phyloP scores from a whole-genome alignment of 2,329 filamentous ascomycete genomes.

The Colletotrichum sidae region DNA sequence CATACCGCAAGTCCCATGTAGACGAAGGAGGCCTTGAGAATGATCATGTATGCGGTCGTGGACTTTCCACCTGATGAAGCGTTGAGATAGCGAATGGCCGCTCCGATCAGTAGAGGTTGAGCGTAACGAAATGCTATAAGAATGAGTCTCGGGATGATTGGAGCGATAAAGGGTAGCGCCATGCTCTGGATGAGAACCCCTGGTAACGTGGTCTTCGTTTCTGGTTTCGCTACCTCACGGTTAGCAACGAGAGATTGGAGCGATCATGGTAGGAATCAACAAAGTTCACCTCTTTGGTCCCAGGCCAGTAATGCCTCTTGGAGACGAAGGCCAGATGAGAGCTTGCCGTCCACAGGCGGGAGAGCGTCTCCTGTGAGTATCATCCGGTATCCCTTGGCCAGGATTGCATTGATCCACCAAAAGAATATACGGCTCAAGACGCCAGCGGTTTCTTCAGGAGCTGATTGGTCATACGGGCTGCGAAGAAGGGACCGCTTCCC shows the following conservation, averaged over 20 bases:
- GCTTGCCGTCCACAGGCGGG: neutral
- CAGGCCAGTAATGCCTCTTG: conserved; percentile 9
- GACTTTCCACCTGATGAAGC: neutral
- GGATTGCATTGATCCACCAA: conserved; percentile 29
- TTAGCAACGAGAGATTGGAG: neutral
- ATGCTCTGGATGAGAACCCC: conserved; percentile 7
- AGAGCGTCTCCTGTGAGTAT: conserved; percentile 9
- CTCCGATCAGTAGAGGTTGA: conserved; percentile 17
- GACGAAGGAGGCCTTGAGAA: neutral
- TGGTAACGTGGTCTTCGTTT: conserved; percentile 6
- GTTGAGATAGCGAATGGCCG: conserved; percentile 6
- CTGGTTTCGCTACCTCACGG: conserved; percentile 6
- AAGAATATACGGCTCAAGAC: conserved; percentile 10
- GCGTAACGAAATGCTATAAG: conserved; percentile 28
- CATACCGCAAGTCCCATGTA: conserved; percentile 24
- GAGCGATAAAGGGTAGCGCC: conserved; percentile 4
- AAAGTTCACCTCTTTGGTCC: conserved; percentile 21
- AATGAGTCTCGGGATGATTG: conserved; percentile 9
- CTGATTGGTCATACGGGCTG: neutral
- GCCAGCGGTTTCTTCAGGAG: conserved; percentile 10
- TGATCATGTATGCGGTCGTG: neutral
- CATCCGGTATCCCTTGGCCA: neutral
- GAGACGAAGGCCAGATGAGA: conserved; percentile 8
- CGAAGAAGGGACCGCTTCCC: no score
- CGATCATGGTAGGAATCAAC: neutral